Evolutionary conservation across 768 basidiomycete species (phyloP).

Genomic region (Leccinum uliginosum): DNA sequence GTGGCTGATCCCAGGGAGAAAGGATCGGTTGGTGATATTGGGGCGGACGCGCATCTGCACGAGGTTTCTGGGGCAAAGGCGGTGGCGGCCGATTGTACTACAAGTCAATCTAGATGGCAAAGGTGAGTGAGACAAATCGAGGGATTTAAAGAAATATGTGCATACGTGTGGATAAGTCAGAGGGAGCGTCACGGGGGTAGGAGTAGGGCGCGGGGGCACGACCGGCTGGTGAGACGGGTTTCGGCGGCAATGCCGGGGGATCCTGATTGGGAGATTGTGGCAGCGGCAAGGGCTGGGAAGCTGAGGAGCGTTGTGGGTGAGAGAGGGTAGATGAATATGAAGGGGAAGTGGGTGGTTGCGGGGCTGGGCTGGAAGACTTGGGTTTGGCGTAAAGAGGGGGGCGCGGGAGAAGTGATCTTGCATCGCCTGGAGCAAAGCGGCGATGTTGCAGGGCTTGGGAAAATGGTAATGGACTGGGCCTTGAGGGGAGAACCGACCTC

Average conservation of each 20-base stretch:
- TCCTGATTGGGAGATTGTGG: conserved; percentile 19
- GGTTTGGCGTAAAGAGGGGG: conserved; percentile 92
- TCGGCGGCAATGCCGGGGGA: conserved; percentile 38
- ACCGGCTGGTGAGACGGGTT: conserved; percentile 23
- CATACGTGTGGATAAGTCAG: conserved; percentile 20
- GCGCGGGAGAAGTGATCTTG: conserved; percentile 77
- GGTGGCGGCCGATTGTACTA: conserved; percentile 37
- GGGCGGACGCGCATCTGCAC: conserved; percentile 21
- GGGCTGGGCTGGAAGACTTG: conserved; percentile 29
- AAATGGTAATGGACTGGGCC: not conserved
- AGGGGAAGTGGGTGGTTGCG: conserved; percentile 18
- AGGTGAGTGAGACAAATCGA: not conserved
- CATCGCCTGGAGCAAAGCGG: conserved; percentile 69
- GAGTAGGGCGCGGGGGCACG: conserved; percentile 17
- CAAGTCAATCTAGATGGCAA: conserved; percentile 20
- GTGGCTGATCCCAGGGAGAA: conserved; percentile 16
- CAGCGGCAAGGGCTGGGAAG: conserved; percentile 19
- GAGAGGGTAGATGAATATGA: conserved; percentile 11
- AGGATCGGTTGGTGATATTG: conserved; percentile 25
- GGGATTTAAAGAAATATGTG: not conserved
- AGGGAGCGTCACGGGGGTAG: conserved; percentile 5
- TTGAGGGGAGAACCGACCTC: conserved; percentile 39
- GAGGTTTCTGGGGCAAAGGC: conserved; percentile 26
- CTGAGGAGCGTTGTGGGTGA: conserved; percentile 14
- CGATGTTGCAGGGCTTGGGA: conserved; percentile 70